Conservation (phyloP, 352 stramenopile species). For the Pythium aquatile region DNA sequence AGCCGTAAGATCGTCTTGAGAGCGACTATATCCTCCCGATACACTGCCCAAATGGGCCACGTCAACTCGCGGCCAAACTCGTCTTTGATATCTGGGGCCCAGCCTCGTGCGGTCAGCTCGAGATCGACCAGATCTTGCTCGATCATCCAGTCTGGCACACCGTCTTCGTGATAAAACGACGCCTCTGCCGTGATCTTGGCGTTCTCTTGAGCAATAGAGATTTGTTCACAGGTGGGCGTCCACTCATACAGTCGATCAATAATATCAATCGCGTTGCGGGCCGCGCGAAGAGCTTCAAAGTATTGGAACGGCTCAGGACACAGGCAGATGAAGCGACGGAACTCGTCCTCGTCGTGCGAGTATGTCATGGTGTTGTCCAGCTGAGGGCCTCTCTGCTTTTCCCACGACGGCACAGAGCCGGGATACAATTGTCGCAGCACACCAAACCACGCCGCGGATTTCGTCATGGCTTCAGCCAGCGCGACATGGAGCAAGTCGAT, state of each 20-base stretch:
- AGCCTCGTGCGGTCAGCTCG: neutral
- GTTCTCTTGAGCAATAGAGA: neutral
- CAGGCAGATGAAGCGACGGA: too few species aligned
- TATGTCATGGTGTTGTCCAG: too few species aligned
- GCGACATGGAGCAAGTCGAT: conserved; percentile 1
- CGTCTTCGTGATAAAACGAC: conserved; percentile 9
- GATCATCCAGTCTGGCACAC: conserved; percentile 14
- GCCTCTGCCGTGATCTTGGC: neutral
- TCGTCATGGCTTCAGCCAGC: neutral
- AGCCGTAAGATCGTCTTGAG: neutral
- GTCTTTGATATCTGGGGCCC: neutral
- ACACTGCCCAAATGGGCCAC: conserved; percentile 15
- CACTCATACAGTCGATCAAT: too few species aligned
- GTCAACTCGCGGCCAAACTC: conserved; percentile 8
- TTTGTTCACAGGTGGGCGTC: neutral
- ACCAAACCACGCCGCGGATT: conserved; percentile 4
- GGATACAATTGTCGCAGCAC: conserved; percentile 3
- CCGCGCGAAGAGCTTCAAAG: too few species aligned
- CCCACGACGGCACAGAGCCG: neutral
- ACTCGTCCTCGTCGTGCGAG: too few species aligned
- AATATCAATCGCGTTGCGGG: too few species aligned
- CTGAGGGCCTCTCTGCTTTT: neutral
- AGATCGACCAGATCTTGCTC: conserved; percentile 9
- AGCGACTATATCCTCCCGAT: neutral
- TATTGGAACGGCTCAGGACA: too few species aligned